Evolutionary conservation across 2,329 filamentous ascomycete genomes (phyloP), one percentile per base, ranked within the genome.

Genomic region (Penicillium sp.): DNA sequence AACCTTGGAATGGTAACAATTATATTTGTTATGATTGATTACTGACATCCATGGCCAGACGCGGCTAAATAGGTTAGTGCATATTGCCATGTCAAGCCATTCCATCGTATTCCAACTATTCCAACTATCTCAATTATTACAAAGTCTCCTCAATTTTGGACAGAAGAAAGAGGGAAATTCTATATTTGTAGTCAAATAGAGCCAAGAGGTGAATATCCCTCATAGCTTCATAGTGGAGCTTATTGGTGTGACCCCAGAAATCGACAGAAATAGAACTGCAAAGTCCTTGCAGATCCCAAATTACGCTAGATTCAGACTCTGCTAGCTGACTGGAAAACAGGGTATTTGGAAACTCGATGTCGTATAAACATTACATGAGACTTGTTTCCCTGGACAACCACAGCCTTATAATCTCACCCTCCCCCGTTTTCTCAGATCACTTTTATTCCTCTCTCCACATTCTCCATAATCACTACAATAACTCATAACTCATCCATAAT

Each of bases 241-340:
- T 49, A 56, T 39, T 46, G 43, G 56, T 57, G 56, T 45, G 49
- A 58, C 56, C 54, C 52, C 49, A 48, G 47, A 55, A 57, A 60
- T 56, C 52, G 56, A 52, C 40, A 7, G 5, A 42, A 42, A 42
- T 42, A 42, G 40, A 57, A 46, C 40, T 35, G 34, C 43, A 34
- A 49, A 49, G 50, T 51, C 55, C 56, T 58, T 59, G 56, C 56
- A 59, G 54, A 55, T 57, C 52, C 13, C 39, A 48, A 44, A 45
- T 24, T 39, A 35, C 51, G 47, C 55, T 57, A 53, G 46, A 45
- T 31, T 40, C 38, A 43, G 33, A 46, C 39, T 29, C 21, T 32
- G 43, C 12, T 39, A 12, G 19, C 26, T 56, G 45, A 55, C 47
- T 55, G 56, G 56, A 38, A 32, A 29, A 24, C 22, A 32, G 19